Percentiles rank a stretch among this genome's conserved stretches.
phyloP scores from a whole-genome alignment of 2,329 filamentous ascomycete genomes.

The Hymenoscyphus linearis region DNA sequence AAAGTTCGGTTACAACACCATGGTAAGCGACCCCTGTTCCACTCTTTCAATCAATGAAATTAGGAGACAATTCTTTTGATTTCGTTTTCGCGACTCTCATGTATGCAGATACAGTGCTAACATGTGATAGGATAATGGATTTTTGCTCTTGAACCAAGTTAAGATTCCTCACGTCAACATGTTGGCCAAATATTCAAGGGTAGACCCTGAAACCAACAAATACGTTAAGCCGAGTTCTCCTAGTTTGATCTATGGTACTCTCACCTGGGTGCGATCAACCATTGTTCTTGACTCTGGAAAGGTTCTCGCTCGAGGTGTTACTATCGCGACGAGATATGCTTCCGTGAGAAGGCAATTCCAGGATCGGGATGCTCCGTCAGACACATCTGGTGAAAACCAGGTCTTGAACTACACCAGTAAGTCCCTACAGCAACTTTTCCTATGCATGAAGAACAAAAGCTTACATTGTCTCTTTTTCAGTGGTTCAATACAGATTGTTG shows the following conservation, averaged over 20 bases:
- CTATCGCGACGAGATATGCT: constrained; percentile 70
- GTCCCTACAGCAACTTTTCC: not conserved
- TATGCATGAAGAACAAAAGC: not conserved
- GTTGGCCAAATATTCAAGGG: constrained; percentile 64
- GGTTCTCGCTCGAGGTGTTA: constrained; percentile 68
- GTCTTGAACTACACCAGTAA: constrained; percentile 69
- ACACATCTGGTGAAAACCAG: constrained; percentile 59
- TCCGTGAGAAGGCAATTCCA: constrained; percentile 74
- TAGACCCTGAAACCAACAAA: constrained; percentile 63
- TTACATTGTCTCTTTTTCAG: not conserved
- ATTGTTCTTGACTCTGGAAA: constrained; percentile 70
- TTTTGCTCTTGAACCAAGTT: constrained; percentile 70
- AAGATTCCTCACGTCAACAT: constrained; percentile 71
- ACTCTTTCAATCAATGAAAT: too few relatives aligned
- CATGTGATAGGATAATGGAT: constrained; percentile 59
- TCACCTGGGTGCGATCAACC: constrained; percentile 69
- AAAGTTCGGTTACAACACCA: constrained; percentile 38
- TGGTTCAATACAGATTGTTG: constrained; percentile 70
- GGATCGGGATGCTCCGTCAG: constrained; percentile 60
- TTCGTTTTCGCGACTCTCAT: not conserved
- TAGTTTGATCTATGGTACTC: constrained; percentile 66
- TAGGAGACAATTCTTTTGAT: too few relatives aligned
- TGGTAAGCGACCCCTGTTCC: constrained; percentile 35
- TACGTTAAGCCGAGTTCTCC: constrained; percentile 64
- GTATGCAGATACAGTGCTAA: not conserved